Percentiles rank a stretch among this genome's conserved stretches.
Conservation (phyloP, 2,329 filamentous ascomycete genomes). For the Colletotrichum paranaense region DNA sequence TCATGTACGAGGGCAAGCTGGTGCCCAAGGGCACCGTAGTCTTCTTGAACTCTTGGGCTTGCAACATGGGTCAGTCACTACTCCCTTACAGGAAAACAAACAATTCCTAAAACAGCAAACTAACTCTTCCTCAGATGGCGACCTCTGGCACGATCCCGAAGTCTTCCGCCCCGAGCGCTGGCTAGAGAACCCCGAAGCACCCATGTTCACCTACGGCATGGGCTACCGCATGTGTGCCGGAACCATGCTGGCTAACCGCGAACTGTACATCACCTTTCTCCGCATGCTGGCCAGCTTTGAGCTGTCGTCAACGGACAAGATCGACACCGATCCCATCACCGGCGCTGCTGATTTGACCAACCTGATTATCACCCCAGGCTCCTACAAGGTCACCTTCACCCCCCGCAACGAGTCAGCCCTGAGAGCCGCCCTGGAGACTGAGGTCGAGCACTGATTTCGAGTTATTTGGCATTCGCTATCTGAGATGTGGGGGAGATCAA, state of each 20-base stretch:
- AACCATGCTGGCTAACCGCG: conserved; percentile 63
- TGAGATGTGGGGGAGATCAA: no score
- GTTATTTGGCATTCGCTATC: no score
- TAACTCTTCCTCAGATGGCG: conserved; percentile 53
- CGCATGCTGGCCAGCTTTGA: conserved; percentile 62
- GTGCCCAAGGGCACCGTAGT: conserved; percentile 64
- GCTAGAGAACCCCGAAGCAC: conserved; percentile 52
- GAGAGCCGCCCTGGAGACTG: conserved; percentile 1
- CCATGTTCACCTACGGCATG: conserved; percentile 65
- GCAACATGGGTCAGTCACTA: conserved; percentile 40
- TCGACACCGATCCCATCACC: conserved; percentile 20
- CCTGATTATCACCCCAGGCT: conserved; percentile 18
- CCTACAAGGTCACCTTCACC: conserved; percentile 9
- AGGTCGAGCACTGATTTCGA: background rate
- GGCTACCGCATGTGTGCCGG: conserved; percentile 66
- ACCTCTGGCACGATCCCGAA: conserved; percentile 73
- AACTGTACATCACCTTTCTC: conserved; percentile 63
- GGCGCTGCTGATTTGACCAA: conserved; percentile 27
- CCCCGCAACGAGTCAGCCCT: conserved; percentile 18
- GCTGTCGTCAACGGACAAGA: conserved; percentile 47
- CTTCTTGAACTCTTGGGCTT: conserved; percentile 46
- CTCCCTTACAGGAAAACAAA: conserved; percentile 67
- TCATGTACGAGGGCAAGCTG: conserved; percentile 38
- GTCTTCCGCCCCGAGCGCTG: conserved; percentile 65
- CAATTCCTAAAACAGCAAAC: background rate